A percentile compares a stretch with the other conserved stretches of the same genome.
phyloP scores from a whole-genome alignment of 73 alveolate species.

The Tetrahymena thermophila region DNA sequence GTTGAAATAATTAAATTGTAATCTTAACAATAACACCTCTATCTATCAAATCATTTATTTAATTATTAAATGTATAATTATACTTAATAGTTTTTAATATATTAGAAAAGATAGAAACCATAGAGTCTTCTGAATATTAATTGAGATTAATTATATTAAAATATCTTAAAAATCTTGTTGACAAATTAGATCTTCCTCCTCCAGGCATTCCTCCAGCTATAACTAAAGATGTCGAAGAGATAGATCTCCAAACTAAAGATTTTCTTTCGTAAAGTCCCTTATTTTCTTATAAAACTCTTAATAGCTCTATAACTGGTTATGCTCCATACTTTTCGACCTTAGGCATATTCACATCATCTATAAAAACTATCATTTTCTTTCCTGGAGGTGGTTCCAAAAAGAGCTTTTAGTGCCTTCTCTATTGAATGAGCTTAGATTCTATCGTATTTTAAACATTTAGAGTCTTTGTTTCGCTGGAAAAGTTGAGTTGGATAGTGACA shows the following conservation, averaged over 20 bases:
- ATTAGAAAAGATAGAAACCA: constrained; percentile 77
- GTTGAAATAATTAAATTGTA: constrained; percentile 15
- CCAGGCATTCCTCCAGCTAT: constrained; percentile 95
- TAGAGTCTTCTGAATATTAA: constrained; percentile 80
- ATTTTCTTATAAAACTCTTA: constrained; percentile 80
- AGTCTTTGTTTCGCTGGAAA: constrained; percentile 87
- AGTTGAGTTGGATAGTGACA: constrained; percentile 72
- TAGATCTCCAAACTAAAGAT: constrained; percentile 72
- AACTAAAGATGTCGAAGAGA: constrained; percentile 68
- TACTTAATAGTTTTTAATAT: constrained; percentile 75
- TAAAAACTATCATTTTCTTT: constrained; percentile 73
- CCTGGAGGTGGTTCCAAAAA: constrained; percentile 70
- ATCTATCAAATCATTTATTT: constrained; percentile 19
- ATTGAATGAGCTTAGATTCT: constrained; percentile 46
- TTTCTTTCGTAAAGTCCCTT: constrained; percentile 94
- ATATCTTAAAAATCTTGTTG: constrained; percentile 84
- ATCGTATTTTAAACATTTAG: constrained; percentile 81
- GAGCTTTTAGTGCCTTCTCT: constrained; percentile 76
- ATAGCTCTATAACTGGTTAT: constrained; percentile 90
- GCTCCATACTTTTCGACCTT: constrained; percentile 94
- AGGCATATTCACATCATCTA: constrained; percentile 98
- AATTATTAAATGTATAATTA: constrained; percentile 61
- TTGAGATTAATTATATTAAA: constrained; percentile 82
- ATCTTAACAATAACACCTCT: constrained; percentile 26
- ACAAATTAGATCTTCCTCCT: constrained; percentile 92